These are phyloP conservation scores for Trichoderma aggressivum DNA, from an alignment of 2,329 filamentous ascomycete genomes.

Conservation along the genomic window DNA sequence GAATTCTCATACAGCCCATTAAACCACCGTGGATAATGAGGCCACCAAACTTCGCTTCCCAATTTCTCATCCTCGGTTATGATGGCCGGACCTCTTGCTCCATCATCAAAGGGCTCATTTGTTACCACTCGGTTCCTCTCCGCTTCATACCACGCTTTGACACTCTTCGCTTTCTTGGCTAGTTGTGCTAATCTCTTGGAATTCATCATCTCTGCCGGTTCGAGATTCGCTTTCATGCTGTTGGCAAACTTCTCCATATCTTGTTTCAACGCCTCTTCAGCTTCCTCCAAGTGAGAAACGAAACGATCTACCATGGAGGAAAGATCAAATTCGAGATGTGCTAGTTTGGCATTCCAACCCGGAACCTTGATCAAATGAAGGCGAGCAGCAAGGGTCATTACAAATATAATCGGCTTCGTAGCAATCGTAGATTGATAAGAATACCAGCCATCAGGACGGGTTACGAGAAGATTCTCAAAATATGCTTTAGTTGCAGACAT, in stretches of 20 bases:
- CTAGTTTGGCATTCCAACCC: neutral
- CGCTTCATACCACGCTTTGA: neutral
- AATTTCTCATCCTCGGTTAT: neutral
- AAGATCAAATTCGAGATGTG: neutral
- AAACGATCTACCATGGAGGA: neutral
- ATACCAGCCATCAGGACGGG: neutral
- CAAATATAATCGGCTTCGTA: neutral
- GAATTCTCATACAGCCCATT: neutral
- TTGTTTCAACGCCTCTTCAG: neutral
- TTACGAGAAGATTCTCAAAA: neutral
- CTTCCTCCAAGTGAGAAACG: neutral
- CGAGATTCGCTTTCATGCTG: too few relatives aligned
- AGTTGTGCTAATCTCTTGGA: neutral
- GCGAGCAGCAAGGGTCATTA: neutral
- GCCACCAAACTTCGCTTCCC: neutral
- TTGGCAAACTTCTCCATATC: neutral
- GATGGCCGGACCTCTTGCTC: neutral
- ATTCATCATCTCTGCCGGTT: neutral
- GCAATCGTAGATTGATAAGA: neutral
- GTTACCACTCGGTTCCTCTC: neutral
- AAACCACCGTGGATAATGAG: neutral
- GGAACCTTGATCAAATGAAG: neutral
- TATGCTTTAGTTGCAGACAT: neutral
- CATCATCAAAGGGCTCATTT: neutral
- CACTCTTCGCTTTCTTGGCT: neutral